Evolutionary conservation across 2,329 filamentous ascomycete genomes (phyloP).

Genomic region (Colletotrichum eremochloae): DNA sequence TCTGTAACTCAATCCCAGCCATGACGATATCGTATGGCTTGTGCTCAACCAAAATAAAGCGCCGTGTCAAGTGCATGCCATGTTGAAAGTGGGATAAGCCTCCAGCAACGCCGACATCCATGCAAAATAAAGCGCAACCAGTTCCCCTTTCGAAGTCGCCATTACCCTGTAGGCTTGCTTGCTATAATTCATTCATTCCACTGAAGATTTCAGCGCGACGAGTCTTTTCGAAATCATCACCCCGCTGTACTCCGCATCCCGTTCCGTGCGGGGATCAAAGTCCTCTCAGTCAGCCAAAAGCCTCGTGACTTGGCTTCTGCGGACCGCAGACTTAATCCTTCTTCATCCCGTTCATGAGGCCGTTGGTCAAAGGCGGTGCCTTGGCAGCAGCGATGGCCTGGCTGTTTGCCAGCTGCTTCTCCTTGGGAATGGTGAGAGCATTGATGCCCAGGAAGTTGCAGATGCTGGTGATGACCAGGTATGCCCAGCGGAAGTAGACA

Average conservation of each 20-base stretch:
- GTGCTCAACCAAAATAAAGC: slow-evolving; percentile 29
- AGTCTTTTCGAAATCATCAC: slow-evolving; percentile 1
- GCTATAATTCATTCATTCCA: slow-evolving; percentile 16
- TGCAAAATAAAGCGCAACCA: slow-evolving; percentile 35
- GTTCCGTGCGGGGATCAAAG: slow-evolving; percentile 12
- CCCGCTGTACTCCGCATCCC: background rate
- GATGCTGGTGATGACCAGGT: slow-evolving; percentile 90
- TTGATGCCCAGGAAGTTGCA: slow-evolving; percentile 94
- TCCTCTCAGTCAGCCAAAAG: background rate
- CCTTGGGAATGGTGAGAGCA: slow-evolving; percentile 84
- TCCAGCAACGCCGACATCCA: slow-evolving; percentile 41
- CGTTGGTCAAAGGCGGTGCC: slow-evolving; percentile 44
- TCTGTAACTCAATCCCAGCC: slow-evolving; percentile 22
- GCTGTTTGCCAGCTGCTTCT: slow-evolving; percentile 70
- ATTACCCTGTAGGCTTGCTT: slow-evolving; percentile 11
- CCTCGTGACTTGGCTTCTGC: background rate
- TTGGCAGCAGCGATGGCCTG: slow-evolving; percentile 56
- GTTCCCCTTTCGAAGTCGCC: slow-evolving; percentile 14
- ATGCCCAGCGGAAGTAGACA: slow-evolving; percentile 95
- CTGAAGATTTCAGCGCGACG: background rate
- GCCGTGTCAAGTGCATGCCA: slow-evolving; percentile 38
- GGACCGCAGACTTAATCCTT: slow-evolving; percentile 40
- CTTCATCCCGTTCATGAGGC: slow-evolving; percentile 48
- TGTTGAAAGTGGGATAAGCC: slow-evolving; percentile 42
- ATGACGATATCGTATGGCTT: slow-evolving; percentile 25